A percentile compares a stretch with the other conserved stretches of the same genome.
These are phyloP conservation scores for Candida ascalaphidarum DNA, from an alignment of 805 yeast species.

Conservation along the genomic window DNA sequence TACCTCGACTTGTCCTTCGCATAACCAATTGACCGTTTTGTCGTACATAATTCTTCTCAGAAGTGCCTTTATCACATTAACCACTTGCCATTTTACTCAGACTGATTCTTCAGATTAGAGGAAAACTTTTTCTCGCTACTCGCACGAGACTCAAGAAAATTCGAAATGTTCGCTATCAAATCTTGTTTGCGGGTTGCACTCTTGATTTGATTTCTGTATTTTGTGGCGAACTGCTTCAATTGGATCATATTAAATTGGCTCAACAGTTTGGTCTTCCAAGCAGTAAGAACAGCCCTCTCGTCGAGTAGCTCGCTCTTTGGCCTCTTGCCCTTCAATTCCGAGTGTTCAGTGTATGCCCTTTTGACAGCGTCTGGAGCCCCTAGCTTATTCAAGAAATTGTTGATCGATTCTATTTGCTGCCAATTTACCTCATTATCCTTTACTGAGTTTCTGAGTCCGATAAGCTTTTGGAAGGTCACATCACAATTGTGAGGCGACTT, in stretches of 20 bases:
- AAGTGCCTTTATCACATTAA: no score
- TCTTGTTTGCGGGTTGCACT: conserved; percentile 33
- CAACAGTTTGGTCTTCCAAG: conserved; percentile 32
- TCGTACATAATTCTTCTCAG: no score
- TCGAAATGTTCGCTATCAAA: conserved; percentile 31
- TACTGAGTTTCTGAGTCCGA: conserved; percentile 2
- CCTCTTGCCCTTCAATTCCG: conserved; percentile 1
- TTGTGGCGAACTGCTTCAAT: conserved; percentile 27
- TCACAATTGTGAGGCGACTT: conserved; percentile 5
- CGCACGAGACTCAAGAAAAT: conserved; percentile 19
- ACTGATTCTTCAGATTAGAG: no score
- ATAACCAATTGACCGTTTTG: no score
- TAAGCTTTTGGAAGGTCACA: conserved; percentile 5
- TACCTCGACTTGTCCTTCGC: no score
- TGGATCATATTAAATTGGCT: conserved; percentile 32
- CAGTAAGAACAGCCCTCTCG: conserved; percentile 32
- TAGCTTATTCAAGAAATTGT: conserved; percentile 2
- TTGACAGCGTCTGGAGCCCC: conserved; percentile 5
- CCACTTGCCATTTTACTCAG: no score
- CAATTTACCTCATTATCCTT: no score
- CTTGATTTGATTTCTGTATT: conserved; percentile 24
- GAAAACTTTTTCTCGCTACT: no score
- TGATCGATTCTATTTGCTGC: conserved; percentile 1
- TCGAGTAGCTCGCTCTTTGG: conserved; percentile 8
- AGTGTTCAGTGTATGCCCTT: conserved; percentile 1